Evolutionary conservation across 371 early-diverging fungal species (phyloP).

Genomic region (Racocetra persica): DNA sequence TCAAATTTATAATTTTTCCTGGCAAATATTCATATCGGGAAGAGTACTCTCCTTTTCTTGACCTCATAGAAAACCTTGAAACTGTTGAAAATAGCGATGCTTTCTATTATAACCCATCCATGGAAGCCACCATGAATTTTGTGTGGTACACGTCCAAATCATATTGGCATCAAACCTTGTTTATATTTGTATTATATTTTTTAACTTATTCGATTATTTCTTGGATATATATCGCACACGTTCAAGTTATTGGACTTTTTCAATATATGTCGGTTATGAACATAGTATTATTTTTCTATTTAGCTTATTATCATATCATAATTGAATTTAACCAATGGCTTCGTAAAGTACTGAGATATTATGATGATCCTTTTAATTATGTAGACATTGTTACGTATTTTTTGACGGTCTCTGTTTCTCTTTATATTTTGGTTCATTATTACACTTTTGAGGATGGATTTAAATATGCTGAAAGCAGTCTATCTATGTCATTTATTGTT

Average conservation of each 20-base stretch:
- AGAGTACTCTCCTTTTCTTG: background rate
- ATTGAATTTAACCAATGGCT: background rate
- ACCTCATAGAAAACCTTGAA: background rate
- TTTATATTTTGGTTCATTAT: background rate
- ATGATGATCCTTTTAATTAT: background rate
- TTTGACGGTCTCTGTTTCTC: background rate
- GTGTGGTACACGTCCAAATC: background rate
- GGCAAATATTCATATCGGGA: background rate
- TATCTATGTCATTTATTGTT: background rate
- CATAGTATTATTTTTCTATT: constrained; percentile 1
- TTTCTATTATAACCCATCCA: constrained; percentile 4
- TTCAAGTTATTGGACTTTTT: background rate
- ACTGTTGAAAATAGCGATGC: background rate
- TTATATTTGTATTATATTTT: background rate
- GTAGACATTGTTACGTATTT: background rate
- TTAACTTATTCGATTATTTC: background rate
- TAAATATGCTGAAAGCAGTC: background rate
- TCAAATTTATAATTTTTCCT: background rate
- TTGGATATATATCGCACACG: background rate
- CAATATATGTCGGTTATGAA: background rate
- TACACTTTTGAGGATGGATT: constrained; percentile 5
- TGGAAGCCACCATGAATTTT: background rate
- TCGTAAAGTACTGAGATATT: background rate
- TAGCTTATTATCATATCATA: background rate
- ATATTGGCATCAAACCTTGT: background rate